Percentiles rank a stretch among this genome's conserved stretches.
These are phyloP conservation scores for Lactifluus echinatus DNA, from an alignment of 768 basidiomycete genomes.

Conservation along the genomic window DNA sequence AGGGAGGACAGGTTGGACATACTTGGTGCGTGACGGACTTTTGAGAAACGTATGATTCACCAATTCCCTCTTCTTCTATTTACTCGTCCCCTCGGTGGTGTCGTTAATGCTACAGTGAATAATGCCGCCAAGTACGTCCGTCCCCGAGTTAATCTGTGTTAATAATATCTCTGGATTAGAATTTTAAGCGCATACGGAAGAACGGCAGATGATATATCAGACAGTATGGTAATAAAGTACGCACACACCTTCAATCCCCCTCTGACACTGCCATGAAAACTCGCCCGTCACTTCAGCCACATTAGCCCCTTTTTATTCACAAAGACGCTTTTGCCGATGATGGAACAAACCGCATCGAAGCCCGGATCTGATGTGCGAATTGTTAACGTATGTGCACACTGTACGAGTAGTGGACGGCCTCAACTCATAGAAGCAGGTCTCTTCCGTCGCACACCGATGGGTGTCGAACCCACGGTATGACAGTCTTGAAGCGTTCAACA, in stretches of 20 bases:
- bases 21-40: conserved; percentile 30
- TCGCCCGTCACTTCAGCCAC: conserved; percentile 31
- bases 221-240: conserved; percentile 40
- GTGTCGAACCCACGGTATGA: conserved; percentile 10
- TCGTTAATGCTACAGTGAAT: conserved; percentile 32
- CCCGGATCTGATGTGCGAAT: conserved; percentile 51
- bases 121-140: conserved; percentile 43
- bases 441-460: conserved; percentile 13
- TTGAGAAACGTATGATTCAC: not conserved
- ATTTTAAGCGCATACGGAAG: conserved; percentile 14
- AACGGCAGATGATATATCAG: conserved; percentile 15
- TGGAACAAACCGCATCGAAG: conserved; percentile 40
- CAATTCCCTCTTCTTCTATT: not conserved
- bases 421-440: conserved; percentile 12
- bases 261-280: not conserved
- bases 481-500: conserved; percentile 25
- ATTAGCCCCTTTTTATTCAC: conserved; percentile 51
- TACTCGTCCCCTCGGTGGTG: not conserved
- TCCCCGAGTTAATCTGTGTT: not conserved
- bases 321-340: conserved; percentile 41
- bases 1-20: conserved; percentile 39
- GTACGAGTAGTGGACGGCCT: not conserved
- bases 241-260: not conserved
- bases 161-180: not conserved
- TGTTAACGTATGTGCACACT: conserved; percentile 37